Percentiles rank a stretch among this genome's conserved stretches.
phyloP scores from a whole-genome alignment of 495 filamentous ascomycete species.

The Tuber indicum region DNA sequence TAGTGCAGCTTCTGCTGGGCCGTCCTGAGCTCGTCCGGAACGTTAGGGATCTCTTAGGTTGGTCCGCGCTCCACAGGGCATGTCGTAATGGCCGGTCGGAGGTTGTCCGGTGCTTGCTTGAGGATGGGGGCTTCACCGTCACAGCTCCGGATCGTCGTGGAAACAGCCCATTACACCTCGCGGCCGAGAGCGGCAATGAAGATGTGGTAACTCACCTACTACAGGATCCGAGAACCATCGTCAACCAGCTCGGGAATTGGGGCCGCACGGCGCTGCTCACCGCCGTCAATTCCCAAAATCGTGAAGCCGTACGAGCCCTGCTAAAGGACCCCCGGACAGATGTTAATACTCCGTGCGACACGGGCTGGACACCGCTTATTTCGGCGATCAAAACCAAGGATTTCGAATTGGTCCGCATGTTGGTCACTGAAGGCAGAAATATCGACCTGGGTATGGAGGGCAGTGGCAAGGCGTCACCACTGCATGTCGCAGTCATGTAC shows the following conservation, averaged over 20 bases:
- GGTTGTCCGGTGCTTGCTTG: constrained; percentile 1
- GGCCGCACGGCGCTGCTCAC: neutral
- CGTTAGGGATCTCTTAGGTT: neutral
- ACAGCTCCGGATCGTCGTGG: neutral
- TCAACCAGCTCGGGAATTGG: neutral
- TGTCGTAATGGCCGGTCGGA: neutral
- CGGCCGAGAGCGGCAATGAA: neutral
- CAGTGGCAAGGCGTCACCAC: constrained; percentile 4
- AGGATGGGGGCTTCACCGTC: neutral
- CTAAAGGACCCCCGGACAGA: neutral
- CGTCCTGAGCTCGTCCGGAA: neutral
- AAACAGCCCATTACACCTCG: neutral
- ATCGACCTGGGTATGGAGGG: neutral
- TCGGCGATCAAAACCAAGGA: neutral
- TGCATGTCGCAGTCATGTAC: constrained; percentile 16
- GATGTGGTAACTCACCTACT: neutral
- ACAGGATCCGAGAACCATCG: neutral
- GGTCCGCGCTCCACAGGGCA: neutral
- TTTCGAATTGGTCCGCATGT: constrained; percentile 1
- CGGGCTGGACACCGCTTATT: neutral
- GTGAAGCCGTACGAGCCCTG: neutral
- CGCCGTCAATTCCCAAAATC: neutral
- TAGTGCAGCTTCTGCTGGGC: neutral
- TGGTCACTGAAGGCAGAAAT: neutral
- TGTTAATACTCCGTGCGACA: neutral